Evolutionary conservation across 768 basidiomycete genomes (phyloP).

Genomic region (Trichaptum fuscoviolaceum): DNA sequence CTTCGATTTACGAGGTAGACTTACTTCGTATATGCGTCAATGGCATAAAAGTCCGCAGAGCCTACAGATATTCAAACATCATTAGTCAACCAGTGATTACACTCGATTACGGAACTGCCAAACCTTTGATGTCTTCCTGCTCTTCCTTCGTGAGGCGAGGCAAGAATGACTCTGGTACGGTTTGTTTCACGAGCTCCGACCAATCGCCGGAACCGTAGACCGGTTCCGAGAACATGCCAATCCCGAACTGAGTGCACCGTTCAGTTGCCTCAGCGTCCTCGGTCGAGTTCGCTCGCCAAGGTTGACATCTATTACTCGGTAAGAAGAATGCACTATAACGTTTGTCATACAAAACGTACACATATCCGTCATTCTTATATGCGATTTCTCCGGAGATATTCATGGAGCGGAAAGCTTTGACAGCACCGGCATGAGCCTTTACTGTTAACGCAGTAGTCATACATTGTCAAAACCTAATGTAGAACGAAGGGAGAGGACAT

Average conservation of each 20-base stretch:
- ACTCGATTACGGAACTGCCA: constrained; percentile 6
- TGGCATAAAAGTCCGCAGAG: constrained; percentile 49
- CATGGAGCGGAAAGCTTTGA: constrained; percentile 45
- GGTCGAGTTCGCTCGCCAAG: constrained; percentile 39
- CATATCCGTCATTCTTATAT: constrained; percentile 49
- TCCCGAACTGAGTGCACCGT: constrained; percentile 45
- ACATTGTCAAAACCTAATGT: neutral
- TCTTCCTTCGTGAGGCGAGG: constrained; percentile 45
- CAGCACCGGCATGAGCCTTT: constrained; percentile 45
- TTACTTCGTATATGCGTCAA: constrained; percentile 30
- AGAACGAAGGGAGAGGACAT: constrained; percentile 13
- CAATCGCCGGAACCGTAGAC: constrained; percentile 48
- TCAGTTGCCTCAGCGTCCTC: constrained; percentile 42
- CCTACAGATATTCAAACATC: constrained; percentile 23
- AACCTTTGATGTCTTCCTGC: constrained; percentile 37
- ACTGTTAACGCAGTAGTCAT: constrained; percentile 21
- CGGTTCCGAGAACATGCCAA: constrained; percentile 46
- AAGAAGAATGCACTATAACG: neutral
- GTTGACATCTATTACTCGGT: constrained; percentile 30
- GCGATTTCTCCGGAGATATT: constrained; percentile 48
- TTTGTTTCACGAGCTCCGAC: constrained; percentile 45
- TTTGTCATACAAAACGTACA: constrained; percentile 24
- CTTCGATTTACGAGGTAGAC: neutral
- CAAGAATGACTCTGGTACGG: constrained; percentile 38
- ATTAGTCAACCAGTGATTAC: neutral